A percentile compares a stretch with the other conserved stretches of the same genome.
Conservation (phyloP, 2,329 filamentous ascomycete species). For the Albophoma yamanashiensis region DNA sequence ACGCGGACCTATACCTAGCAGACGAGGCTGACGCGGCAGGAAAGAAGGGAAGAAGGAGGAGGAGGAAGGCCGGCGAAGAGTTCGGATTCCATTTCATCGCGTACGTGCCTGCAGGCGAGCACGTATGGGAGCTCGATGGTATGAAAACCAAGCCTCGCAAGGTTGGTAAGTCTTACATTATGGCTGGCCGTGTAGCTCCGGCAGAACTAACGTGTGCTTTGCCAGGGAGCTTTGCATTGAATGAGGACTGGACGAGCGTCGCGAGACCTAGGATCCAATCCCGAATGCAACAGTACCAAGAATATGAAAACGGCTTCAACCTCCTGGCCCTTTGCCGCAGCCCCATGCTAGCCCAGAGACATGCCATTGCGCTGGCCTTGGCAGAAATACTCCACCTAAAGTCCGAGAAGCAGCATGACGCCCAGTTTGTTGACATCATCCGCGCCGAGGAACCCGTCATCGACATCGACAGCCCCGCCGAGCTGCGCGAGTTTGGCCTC, state of each 20-base stretch:
- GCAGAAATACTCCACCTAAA: constrained; percentile 28
- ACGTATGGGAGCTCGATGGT: constrained; percentile 85
- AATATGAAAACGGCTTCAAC: constrained; percentile 61
- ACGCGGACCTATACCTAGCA: constrained; percentile 55
- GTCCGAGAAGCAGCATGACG: constrained; percentile 12
- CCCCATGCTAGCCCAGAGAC: constrained; percentile 41
- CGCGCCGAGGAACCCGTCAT: constrained; percentile 11
- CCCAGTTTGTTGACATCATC: constrained; percentile 11
- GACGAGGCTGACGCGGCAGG: constrained; percentile 36
- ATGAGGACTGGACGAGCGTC: constrained; percentile 52
- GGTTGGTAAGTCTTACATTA: constrained; percentile 15
- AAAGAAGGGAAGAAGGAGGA: constrained; percentile 26
- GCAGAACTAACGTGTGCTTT: not conserved
- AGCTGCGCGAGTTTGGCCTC: constrained; percentile 21
- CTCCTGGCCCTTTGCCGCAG: constrained; percentile 65
- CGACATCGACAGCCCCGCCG: constrained; percentile 9
- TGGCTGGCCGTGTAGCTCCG: not conserved
- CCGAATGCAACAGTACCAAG: constrained; percentile 57
- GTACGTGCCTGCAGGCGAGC: constrained; percentile 65
- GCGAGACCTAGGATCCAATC: constrained; percentile 54
- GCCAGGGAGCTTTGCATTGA: constrained; percentile 9
- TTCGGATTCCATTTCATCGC: constrained; percentile 79
- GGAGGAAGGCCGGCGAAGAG: constrained; percentile 39
- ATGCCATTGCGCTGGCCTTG: constrained; percentile 31
- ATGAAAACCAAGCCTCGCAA: constrained; percentile 56